Evolutionary conservation across 2,329 filamentous ascomycete genomes (phyloP), one percentile per base, ranked within the genome.

Genomic region (Nannizzia gypsea): DNA sequence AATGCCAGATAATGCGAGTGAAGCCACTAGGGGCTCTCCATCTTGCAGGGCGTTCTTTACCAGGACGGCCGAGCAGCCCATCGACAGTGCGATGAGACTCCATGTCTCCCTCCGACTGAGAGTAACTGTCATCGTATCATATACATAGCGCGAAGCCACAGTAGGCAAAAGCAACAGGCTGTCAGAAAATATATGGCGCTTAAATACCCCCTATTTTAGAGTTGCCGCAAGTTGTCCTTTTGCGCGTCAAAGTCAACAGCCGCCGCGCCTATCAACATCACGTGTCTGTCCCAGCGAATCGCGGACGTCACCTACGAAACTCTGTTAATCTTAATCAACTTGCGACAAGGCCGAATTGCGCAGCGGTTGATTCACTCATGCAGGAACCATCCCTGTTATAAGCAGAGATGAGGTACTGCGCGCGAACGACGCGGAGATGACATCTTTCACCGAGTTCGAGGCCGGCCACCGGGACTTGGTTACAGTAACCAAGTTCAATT

Each of bases 21-120:
- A 96, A 8, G 90, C 92, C 66, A 95, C 80, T 67, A 99, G 81
- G 40, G 93, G 92, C 67, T 93, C 90, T 65, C 90, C 91, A 73
- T 96, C 88, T 62, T 85, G 83, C 69, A 96, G 87, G 42, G 90
- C 89, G 72, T 92, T 92, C 64, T 81, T 78, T 58, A 70, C 64
- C 64, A 97, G 81, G 65, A 96, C 79, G 61, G 83, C 84, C 65
- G 88, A 71, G 68, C 88, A 90, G 60, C 83, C 84, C 65, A 83
- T 79, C 50, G 84, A 82, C 60, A 96, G 76, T 17, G 83, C 77
- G 64, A 87, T 68, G 59, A 86, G 76, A 66, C 77, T 79, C 74
- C 79, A 80, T 58, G 75, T 75, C 74, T 86, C 83, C 22, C 76
- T 76, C 58, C 72, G 73, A 60, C 75, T 80, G 62, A 86, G 76